A percentile compares a stretch with the other conserved stretches of the same genome.
Evolutionary conservation across 2,329 filamentous ascomycete species (phyloP).

Genomic region (Phaeomoniella chlamydospora): DNA sequence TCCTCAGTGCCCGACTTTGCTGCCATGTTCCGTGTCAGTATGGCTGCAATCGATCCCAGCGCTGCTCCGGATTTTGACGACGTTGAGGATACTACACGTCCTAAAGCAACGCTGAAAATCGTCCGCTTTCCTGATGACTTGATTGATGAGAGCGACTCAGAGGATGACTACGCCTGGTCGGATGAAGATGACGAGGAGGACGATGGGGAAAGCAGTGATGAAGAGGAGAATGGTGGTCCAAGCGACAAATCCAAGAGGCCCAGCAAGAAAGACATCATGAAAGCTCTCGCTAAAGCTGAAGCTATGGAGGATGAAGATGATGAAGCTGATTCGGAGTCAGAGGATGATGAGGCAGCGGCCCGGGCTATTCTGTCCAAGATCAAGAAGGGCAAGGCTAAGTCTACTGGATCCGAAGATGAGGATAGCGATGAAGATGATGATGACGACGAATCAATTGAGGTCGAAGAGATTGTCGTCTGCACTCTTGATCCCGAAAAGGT

Average conservation of each 20-base stretch:
- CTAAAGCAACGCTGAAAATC: conserved; percentile 80
- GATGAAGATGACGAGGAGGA: conserved; percentile 46
- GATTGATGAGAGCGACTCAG: conserved; percentile 41
- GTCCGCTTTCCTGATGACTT: conserved; percentile 54
- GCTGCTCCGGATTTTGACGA: conserved; percentile 54
- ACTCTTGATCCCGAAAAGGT: conserved; percentile 89
- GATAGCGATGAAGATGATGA: conserved; percentile 34
- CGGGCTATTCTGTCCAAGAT: conserved; percentile 37
- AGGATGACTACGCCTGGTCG: conserved; percentile 45
- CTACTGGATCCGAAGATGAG: conserved; percentile 45
- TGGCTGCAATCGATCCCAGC: conserved; percentile 92
- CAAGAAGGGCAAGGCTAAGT: conserved; percentile 57
- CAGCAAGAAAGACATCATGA: conserved; percentile 20
- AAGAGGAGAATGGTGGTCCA: conserved; percentile 26
- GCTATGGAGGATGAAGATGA: conserved; percentile 51
- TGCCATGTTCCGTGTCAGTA: conserved; percentile 88
- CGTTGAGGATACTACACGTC: conserved; percentile 45
- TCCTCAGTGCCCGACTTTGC: conserved; percentile 55
- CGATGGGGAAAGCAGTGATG: conserved; percentile 31
- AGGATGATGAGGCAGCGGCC: conserved; percentile 31
- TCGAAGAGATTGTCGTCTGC: conserved; percentile 89
- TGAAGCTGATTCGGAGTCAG: conserved; percentile 51
- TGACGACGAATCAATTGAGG: conserved; percentile 43
- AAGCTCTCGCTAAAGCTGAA: conserved; percentile 21
- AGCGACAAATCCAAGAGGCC: conserved; percentile 2